Conservation (phyloP, 805 yeast genomes). For the Lachancea kluyveri region DNA sequence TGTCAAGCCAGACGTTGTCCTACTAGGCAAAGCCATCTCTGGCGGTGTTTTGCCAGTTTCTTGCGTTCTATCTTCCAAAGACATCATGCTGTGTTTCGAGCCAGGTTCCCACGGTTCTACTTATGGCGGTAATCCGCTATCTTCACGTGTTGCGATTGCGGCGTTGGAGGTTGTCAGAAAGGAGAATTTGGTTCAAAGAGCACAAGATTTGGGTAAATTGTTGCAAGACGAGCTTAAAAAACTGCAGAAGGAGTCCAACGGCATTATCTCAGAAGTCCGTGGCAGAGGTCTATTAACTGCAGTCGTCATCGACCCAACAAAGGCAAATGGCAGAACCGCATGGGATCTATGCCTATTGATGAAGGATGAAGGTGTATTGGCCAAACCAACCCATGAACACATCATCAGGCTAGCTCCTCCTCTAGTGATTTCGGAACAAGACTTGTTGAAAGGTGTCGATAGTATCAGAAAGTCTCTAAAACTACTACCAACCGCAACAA, state of each 20-base stretch:
- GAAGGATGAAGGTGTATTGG: conserved; percentile 84
- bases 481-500: conserved; percentile 7
- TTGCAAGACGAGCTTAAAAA: conserved; percentile 54
- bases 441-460: conserved; percentile 73
- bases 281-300: conserved; percentile 88
- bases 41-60: conserved; percentile 94
- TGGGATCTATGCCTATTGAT: conserved; percentile 92
- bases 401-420: conserved; percentile 97
- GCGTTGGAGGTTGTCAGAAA: conserved; percentile 87
- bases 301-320: conserved; percentile 78
- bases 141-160: conserved; percentile 88
- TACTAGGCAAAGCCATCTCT: conserved; percentile 90
- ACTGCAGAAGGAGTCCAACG: conserved; percentile 46
- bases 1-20: conserved; percentile 82
- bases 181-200: conserved; percentile 77
- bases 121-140: conserved; percentile 95
- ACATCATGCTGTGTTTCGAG: conserved; percentile 80
- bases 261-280: conserved; percentile 57
- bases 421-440: conserved; percentile 82
- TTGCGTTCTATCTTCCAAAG: conserved; percentile 83
- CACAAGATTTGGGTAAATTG: conserved; percentile 61
- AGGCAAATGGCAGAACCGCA: conserved; percentile 84
- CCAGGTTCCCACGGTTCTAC: conserved; percentile 98
- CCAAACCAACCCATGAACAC: conserved; percentile 95
- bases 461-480: conserved; percentile 57